Conservation (phyloP, 2,329 filamentous ascomycete genomes). For the Davidsoniella neocaledoniae region DNA sequence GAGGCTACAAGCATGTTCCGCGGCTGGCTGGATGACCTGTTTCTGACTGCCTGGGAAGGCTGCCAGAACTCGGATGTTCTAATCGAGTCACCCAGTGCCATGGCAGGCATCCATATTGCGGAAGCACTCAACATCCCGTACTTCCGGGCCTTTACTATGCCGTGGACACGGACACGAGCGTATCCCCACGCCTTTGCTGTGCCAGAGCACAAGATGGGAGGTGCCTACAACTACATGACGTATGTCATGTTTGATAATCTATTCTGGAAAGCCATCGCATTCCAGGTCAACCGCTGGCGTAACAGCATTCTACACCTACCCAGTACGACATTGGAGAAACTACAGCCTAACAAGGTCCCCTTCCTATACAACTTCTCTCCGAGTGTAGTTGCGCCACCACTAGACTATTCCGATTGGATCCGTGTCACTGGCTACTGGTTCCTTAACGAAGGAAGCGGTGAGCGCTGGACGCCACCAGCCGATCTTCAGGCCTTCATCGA, state of each 20-base stretch:
- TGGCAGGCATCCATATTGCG: constrained; percentile 95
- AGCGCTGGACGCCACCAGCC: constrained; percentile 51
- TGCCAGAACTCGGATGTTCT: constrained; percentile 79
- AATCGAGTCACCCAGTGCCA: constrained; percentile 89
- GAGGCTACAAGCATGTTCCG: constrained; percentile 81
- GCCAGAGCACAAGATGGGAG: constrained; percentile 83
- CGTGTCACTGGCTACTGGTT: constrained; percentile 98
- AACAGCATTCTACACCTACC: constrained; percentile 63
- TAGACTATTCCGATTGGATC: constrained; percentile 97
- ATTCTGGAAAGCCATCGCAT: constrained; percentile 86
- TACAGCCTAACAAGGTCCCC: constrained; percentile 94
- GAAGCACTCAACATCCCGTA: constrained; percentile 87
- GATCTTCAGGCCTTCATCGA: constrained; percentile 69
- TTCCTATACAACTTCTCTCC: constrained; percentile 97
- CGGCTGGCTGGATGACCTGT: constrained; percentile 83
- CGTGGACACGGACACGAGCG: constrained; percentile 87
- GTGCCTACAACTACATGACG: constrained; percentile 84
- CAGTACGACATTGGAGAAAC: constrained; percentile 69
- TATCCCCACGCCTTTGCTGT: constrained; percentile 96
- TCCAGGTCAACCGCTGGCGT: constrained; percentile 86
- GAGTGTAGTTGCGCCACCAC: constrained; percentile 77
- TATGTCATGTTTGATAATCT: constrained; percentile 95
- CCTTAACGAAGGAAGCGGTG: constrained; percentile 50
- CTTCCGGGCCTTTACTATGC: constrained; percentile 96
- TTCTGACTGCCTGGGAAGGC: constrained; percentile 63